Evolutionary conservation across 768 basidiomycete genomes (phyloP), one percentile per base, ranked within the genome.

Genomic region (Podaxis sp.): DNA sequence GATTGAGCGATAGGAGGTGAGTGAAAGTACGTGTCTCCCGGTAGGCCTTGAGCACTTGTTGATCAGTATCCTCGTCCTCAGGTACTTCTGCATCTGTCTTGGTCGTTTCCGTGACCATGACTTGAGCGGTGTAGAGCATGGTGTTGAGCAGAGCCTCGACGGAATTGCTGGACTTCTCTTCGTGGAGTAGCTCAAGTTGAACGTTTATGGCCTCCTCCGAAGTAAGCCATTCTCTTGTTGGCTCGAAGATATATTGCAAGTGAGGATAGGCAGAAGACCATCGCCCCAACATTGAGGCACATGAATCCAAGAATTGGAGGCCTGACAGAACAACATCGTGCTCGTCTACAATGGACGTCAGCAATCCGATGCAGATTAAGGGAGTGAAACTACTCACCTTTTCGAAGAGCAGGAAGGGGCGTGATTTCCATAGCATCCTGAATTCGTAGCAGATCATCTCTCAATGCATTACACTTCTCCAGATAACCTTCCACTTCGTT

Each of bases 51-150:
- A 82, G 74, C 36, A 90, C 77, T 66, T 82, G 90, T 54, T 82
- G 76, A 53, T 86, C 74, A 55, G 76, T 71, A 38, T 73, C 66
- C 37, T 73, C 62, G 20, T 65, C 61, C 50, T 71, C 63, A 3
- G 63, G 36, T 33, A 38, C 37, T 22, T 52, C 30, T 44, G 73
- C 71, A 2, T 56, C 59, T 22, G 79, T 70, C 22, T 55, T 63
- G 20, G 22, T 40, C 36, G 20, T 49, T 33, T 54, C 57, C 44
- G 77, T 69, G 13, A 87, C 75, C 67, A 93, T 68, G 22, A 80
- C 75, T 68, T 96, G 94, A 22, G 89, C 81, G 36, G 79, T 80
- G 33, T 91, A 72, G 22, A 96, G 81, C 52, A 94, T 75, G 0
- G 78, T 71, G 66, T 89, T 84, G 67, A 95, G 83, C 59, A 90